Base-by-base conservation (phyloP, 73 alveolate genomes). In the Durusdinium trenchii region DNA sequence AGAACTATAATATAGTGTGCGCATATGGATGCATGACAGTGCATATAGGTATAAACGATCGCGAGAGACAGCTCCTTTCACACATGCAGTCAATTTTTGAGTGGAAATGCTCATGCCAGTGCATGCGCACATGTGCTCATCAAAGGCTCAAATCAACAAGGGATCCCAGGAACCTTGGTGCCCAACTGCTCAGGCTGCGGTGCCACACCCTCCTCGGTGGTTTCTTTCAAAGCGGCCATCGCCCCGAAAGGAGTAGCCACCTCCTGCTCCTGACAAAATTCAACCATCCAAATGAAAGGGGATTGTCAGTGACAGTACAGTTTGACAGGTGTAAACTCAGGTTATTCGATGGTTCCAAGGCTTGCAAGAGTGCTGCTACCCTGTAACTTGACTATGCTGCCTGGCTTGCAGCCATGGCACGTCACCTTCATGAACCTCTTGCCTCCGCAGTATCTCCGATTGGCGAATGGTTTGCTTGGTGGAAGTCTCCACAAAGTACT, bases 121-220 rank as follows among this genome's bases (percentile, higher is more conserved):
- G 26, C 61, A 28, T 0, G 62, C 38, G 28, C 62, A 32, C 91
- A 2, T 26, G 61, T 3, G n/a, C n/a, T n/a, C 38, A 16, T 28
- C 57, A 2, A n/a, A 75, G 57, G 52, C 30, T 75, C 16, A 75
- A 36, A 9, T 40, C 16, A n/a, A 7, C 10, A n/a, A 0, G n/a
- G 75, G 7, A n/a, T n/a, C n/a, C n/a, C n/a, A n/a, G 45, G 9
- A 36, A 42, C 95, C 95, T 86, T 57, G 50, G 57, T 84, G 5
- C 95, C 95, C 95, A 86, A 42, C 42, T 48, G 57, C 71, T 86
- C 95, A 3, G 95, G 69, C 69, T 60, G 42, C 30, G 95, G 95
- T 0, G 64, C 30, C 84, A 60, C n/a, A 20, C 79, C 71, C 46
- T 35, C 7, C 42, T 86, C 95, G 42, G 57, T 84, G 12, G 30